Conservation (phyloP, 768 basidiomycete genomes). For the Psilocybe azurescens region DNA sequence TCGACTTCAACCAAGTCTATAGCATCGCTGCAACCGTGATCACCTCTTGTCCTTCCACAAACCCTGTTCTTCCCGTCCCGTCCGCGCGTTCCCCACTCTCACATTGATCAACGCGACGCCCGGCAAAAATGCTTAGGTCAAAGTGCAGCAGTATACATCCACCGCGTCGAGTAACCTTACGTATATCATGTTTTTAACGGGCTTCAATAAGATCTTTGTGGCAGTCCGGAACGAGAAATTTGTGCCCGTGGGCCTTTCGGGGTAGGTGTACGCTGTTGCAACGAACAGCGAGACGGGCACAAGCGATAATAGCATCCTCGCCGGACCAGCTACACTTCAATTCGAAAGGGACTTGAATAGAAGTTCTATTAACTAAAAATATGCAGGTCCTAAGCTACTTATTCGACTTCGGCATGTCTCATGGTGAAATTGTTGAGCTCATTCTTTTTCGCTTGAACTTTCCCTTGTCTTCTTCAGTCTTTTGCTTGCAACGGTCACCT, state of each 20-base stretch:
- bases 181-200: constrained; percentile 48
- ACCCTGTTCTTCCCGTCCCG: constrained; percentile 56
- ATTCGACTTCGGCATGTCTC: too few species aligned
- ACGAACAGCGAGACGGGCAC: constrained; percentile 30
- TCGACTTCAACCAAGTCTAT: constrained; percentile 31
- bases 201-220: constrained; percentile 41
- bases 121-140: constrained; percentile 24
- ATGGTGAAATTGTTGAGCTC: too few species aligned
- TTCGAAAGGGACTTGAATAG: constrained; percentile 21
- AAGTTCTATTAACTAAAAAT: constrained; percentile 3
- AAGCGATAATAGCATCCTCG: constrained; percentile 46
- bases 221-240: constrained; percentile 34
- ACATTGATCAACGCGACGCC: constrained; percentile 33
- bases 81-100: constrained; percentile 58
- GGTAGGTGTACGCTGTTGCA: constrained; percentile 58
- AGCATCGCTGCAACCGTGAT: constrained; percentile 54
- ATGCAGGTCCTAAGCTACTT: too few species aligned
- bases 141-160: not conserved
- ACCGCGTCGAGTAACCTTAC: constrained; percentile 23
- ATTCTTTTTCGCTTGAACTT: too few species aligned
- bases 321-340: constrained; percentile 33
- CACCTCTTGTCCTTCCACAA: constrained; percentile 55
- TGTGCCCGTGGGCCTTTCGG: constrained; percentile 43
- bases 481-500: too few species aligned
- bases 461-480: too few species aligned